phyloP scores from a whole-genome alignment of 441 rosid genomes.

The Erodium moschatum region DNA sequence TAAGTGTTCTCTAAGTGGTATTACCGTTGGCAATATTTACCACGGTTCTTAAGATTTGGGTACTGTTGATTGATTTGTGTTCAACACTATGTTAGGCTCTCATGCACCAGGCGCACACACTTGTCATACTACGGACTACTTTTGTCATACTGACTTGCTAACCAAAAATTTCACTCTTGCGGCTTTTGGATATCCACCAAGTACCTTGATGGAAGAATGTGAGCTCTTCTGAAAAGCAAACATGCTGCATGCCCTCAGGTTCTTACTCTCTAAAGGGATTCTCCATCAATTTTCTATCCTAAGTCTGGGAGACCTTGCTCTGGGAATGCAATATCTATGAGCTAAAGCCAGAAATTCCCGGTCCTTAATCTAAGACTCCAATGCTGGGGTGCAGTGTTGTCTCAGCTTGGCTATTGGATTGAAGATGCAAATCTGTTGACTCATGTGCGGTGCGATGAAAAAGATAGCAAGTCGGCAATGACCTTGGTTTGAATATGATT shows the following conservation, averaged over 20 bases:
- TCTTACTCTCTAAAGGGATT: not conserved
- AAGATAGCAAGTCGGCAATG: not conserved
- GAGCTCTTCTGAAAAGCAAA: not conserved
- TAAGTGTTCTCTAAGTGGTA: conserved; percentile 3
- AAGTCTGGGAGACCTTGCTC: conserved; percentile 6
- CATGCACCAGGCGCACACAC: not conserved
- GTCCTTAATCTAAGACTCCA: not conserved
- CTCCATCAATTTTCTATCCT: not conserved
- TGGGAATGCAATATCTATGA: conserved; percentile 2
- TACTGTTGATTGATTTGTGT: too few relatives aligned
- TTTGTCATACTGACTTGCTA: not conserved
- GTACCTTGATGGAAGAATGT: not conserved
- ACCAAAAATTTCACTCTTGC: not conserved
- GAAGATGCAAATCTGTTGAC: not conserved
- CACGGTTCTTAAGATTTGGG: too few relatives aligned
- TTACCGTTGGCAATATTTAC: not conserved
- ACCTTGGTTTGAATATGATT: not conserved
- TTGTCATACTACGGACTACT: not conserved
- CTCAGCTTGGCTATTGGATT: not conserved
- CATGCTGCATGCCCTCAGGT: conserved; percentile 3
- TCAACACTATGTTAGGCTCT: not conserved
- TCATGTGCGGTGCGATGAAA: not conserved
- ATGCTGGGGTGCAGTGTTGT: not conserved
- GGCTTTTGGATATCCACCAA: not conserved
- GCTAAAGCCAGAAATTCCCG: not conserved